A percentile compares a stretch with the other conserved stretches of the same genome.
Evolutionary conservation across 2,329 filamentous ascomycete species (phyloP).

Genomic region (Aspergillus caelatus): DNA sequence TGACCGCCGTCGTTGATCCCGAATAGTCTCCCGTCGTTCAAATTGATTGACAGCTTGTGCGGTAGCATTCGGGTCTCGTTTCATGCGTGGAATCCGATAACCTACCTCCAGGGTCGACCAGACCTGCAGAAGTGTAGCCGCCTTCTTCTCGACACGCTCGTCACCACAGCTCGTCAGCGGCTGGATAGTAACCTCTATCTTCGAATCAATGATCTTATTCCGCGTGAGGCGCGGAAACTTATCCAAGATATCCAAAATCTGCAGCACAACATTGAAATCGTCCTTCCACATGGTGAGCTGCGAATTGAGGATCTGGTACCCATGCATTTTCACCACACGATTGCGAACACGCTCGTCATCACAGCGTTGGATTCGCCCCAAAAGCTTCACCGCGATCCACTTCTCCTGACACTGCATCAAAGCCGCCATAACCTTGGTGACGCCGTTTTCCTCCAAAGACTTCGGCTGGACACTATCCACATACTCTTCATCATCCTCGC

Average conservation of each 20-base stretch:
- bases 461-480: constrained; percentile 84
- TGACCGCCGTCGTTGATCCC: constrained; percentile 54
- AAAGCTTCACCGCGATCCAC: constrained; percentile 96
- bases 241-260: constrained; percentile 86
- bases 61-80: constrained; percentile 69
- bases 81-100: constrained; percentile 91
- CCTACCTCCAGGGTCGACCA: constrained; percentile 90
- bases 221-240: constrained; percentile 86
- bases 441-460: constrained; percentile 76
- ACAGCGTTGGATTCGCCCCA: constrained; percentile 83
- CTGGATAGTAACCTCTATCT: constrained; percentile 82
- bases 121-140: constrained; percentile 72
- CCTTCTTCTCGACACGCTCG: constrained; percentile 72
- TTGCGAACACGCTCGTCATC: constrained; percentile 85
- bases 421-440: constrained; percentile 93
- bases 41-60: constrained; percentile 65
- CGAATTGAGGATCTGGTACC: constrained; percentile 91
- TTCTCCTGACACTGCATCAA: constrained; percentile 99
- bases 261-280: constrained; percentile 86
- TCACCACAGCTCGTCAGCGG: constrained; percentile 69
- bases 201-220: constrained; percentile 96
- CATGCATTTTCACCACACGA: constrained; percentile 92
- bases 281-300: constrained; percentile 81
- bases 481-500: constrained; percentile 93
- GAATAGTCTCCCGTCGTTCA: constrained; percentile 57